Base-by-base conservation (phyloP, 495 filamentous ascomycete genomes). In the Hypoxylon rickii region DNA sequence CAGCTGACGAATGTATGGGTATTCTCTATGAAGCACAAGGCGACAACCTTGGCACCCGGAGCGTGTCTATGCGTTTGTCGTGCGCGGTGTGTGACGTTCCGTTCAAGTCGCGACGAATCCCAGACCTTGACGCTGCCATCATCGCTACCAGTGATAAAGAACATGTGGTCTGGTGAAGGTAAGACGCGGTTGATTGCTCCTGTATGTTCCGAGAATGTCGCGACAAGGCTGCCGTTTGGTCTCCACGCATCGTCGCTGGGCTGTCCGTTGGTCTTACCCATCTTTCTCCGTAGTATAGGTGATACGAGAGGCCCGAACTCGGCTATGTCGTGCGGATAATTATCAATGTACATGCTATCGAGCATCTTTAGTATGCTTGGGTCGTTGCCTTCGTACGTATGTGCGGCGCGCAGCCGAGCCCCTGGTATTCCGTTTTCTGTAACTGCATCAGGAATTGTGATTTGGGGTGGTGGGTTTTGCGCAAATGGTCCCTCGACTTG, bases 81-180 rank as follows among this genome's bases (percentile, higher is more conserved):
- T 10, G 92, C 89, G 34, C 90, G 82, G 64, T 96, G 88, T 0
- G 87, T 86, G 34, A 97, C 76, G 66, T 96, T 97, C 32, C 89
- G 85, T 68, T 99, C 95, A 3, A 99, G 76, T 26, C 95, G 82
- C 17, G 83, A 83, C 8, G 90, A 87, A 70, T 99, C 95, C 95
- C 95, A 99, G 7, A 99, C 80, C 63, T 90, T 95, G 33, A 96
- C 90, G 12, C 82, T 86, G 7, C 92, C 89, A 72, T 99, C 95
- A 70, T 97, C 92, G 10, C 92, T 92, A 3, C 81, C 94, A 0
- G 93, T 97, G 20, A 94, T 80, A 70, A 99, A 99, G 75, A 99
- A 99, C 2, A 83, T 75, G 69, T 99, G 95, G 69, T 97, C 95
- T 6, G 95, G 90, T 1, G 93, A 85, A 17, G 90, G 80, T 3